Evolutionary conservation across 1,139 yeast genomes (phyloP).

Genomic region (Pichia sp.): DNA sequence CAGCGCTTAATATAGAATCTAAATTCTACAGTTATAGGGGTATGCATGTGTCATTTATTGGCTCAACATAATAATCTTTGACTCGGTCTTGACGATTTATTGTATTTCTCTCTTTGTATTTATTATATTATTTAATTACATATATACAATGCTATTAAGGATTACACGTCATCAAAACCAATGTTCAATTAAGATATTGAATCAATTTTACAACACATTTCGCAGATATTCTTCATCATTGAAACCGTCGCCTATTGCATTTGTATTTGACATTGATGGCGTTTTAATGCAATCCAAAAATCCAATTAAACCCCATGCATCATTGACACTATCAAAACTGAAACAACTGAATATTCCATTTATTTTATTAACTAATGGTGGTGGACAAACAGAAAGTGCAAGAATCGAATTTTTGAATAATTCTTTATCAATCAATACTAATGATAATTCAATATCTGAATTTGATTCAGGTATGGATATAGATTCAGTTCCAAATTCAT

Average conservation of each 20-base stretch:
- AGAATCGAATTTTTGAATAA: constrained; percentile 53
- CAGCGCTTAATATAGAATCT: no score
- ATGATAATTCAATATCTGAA: constrained; percentile 27
- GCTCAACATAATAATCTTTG: no score
- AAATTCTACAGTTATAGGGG: no score
- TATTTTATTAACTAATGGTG: constrained; percentile 86
- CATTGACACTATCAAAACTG: constrained; percentile 53
- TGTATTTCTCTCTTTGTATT: no score
- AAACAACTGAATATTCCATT: constrained; percentile 56
- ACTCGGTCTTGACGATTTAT: no score
- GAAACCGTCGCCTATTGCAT: constrained; percentile 18
- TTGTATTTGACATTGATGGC: constrained; percentile 62
- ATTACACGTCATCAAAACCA: not conserved
- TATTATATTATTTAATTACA: no score
- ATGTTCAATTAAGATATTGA: not conserved
- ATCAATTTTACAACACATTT: no score
- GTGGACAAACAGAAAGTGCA: constrained; percentile 68
- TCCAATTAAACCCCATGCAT: constrained; percentile 52
- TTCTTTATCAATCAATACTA: constrained; percentile 21
- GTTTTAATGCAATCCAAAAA: constrained; percentile 72
- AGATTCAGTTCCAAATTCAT: no score
- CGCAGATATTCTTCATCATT: not conserved
- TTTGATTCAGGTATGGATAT: no score
- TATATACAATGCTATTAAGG: no score
- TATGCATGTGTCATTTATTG: no score